Conservation (phyloP, 2,329 filamentous ascomycete genomes). For the Stachybotrys echinatus region DNA sequence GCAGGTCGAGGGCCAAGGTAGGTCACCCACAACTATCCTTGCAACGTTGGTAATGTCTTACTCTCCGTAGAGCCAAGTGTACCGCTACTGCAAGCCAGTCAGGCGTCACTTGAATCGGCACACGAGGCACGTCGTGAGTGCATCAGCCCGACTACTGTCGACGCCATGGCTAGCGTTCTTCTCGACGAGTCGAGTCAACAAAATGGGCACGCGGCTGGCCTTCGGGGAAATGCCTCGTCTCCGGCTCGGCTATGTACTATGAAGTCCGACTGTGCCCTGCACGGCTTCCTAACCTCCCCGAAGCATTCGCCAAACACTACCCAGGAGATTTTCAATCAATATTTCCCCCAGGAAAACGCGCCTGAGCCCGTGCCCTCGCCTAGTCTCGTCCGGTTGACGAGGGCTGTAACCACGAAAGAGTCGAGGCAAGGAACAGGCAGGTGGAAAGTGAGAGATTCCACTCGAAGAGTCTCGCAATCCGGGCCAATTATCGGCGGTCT, state of each 20-base stretch:
- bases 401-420: not conserved
- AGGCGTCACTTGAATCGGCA: not conserved
- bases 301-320: not conserved
- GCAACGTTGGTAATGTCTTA: not conserved
- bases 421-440: not conserved
- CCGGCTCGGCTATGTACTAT: not conserved
- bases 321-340: too few species aligned
- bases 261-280: not conserved
- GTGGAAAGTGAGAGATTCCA: not conserved
- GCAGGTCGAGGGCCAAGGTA: not conserved
- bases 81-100: not conserved
- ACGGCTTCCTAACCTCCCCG: not conserved
- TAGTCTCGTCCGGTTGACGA: not conserved
- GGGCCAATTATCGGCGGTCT: not conserved
- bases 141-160: slow-evolving; percentile 9
- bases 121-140: not conserved
- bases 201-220: not conserved
- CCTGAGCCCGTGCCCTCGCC: not conserved
- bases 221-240: slow-evolving; percentile 3
- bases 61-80: not conserved
- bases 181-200: slow-evolving; percentile 17
- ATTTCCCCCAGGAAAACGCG: not conserved
- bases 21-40: not conserved
- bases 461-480: not conserved
- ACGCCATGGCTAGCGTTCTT: slow-evolving; percentile 23